Percentiles rank a stretch among this genome's conserved stretches.
Conservation (phyloP, 2,329 filamentous ascomycete genomes). For the Penicillium sp. region DNA sequence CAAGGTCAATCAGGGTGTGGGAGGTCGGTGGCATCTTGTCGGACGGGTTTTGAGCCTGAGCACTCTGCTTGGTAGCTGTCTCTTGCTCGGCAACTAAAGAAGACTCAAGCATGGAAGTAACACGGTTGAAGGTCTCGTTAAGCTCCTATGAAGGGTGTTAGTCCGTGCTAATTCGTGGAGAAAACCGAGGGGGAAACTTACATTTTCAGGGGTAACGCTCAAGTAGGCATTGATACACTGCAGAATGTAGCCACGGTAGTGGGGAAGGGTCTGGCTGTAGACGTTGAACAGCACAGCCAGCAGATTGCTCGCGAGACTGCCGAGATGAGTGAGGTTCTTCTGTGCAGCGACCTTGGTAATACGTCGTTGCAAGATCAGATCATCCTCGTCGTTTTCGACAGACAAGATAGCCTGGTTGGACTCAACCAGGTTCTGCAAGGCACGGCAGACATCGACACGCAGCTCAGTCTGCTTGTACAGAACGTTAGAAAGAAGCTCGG, state of each 20-base stretch:
- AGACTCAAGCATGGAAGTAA: conserved; percentile 76
- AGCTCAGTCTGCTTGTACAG: conserved; percentile 90
- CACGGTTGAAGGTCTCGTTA: conserved; percentile 82
- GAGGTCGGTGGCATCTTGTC: conserved; percentile 85
- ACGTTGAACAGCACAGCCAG: conserved; percentile 98
- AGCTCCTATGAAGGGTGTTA: conserved; percentile 58
- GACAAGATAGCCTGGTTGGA: conserved; percentile 80
- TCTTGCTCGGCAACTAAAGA: conserved; percentile 66
- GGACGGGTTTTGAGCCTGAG: conserved; percentile 63
- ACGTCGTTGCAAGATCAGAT: conserved; percentile 73
- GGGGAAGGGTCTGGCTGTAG: conserved; percentile 92
- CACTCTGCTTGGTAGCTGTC: conserved; percentile 62
- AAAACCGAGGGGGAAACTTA: conserved; percentile 26
- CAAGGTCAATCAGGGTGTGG: conserved; percentile 92
- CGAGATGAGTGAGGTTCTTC: conserved; percentile 79
- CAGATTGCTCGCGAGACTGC: conserved; percentile 78
- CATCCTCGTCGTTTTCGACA: conserved; percentile 67
- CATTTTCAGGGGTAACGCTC: conserved; percentile 73
- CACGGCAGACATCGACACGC: conserved; percentile 81
- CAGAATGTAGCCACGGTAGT: conserved; percentile 85
- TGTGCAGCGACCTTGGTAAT: conserved; percentile 72
- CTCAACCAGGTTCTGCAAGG: conserved; percentile 81
- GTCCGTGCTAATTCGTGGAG: conserved; percentile 5
- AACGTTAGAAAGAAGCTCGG: conserved; percentile 85
- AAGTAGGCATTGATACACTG: conserved; percentile 94